Evolutionary conservation across 139 green algal genomes (phyloP).

Genomic region (Eudorina sp.): DNA sequence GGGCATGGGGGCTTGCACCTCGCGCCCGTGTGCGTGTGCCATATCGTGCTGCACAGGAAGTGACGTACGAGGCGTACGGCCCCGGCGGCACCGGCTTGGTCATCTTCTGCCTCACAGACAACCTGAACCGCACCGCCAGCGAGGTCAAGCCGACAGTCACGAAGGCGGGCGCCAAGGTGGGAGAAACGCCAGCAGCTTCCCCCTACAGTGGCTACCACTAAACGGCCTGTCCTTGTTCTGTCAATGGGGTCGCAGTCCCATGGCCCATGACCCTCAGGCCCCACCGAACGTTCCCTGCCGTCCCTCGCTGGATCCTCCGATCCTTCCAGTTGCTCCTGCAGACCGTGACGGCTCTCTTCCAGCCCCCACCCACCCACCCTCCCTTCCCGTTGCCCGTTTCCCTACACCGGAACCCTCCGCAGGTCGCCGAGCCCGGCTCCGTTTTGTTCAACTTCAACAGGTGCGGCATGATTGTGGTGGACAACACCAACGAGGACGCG

Average conservation of each 20-base stretch:
- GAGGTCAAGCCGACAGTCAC: conserved; percentile 81
- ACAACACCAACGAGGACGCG: conserved; percentile 62
- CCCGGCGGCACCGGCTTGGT: conserved; percentile 91
- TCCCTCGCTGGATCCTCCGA: too few relatives aligned
- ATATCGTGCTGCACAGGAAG: conserved; percentile 83
- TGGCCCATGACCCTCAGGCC: too few relatives aligned
- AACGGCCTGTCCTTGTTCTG: too few relatives aligned
- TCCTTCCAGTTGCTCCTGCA: too few relatives aligned
- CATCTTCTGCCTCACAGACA: conserved; percentile 93
- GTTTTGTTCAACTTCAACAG: conserved; percentile 95
- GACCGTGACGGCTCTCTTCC: too few relatives aligned
- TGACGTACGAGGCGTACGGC: conserved; percentile 78
- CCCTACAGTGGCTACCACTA: too few relatives aligned
- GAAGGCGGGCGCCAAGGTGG: conserved; percentile 85
- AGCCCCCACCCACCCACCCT: too few relatives aligned
- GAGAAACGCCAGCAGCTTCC: too few relatives aligned
- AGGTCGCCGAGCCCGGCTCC: conserved; percentile 84
- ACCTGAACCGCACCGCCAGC: conserved; percentile 82
- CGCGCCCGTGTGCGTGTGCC: too few relatives aligned
- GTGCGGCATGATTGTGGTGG: conserved; percentile 57
- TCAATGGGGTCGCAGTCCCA: too few relatives aligned
- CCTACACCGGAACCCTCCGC: neutral
- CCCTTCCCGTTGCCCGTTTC: neutral
- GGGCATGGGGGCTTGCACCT: too few relatives aligned
- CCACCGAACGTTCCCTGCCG: too few relatives aligned